Percentiles rank a stretch among this genome's conserved stretches.
Conservation (phyloP, 2,329 filamentous ascomycete genomes). For the Talaromyces islandicus region DNA sequence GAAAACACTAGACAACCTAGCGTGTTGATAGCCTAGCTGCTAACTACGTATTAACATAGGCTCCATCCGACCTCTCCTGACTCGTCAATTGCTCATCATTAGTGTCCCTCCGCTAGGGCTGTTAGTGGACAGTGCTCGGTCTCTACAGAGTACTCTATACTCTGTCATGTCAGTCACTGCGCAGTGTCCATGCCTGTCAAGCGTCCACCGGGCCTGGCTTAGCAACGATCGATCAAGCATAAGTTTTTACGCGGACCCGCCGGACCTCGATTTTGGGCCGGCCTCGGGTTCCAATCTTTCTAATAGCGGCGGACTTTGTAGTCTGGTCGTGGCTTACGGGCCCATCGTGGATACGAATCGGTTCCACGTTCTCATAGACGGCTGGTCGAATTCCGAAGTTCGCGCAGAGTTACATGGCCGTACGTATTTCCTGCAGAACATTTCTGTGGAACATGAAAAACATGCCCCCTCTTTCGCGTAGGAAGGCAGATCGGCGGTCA, state of each 20-base stretch:
- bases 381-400: background rate
- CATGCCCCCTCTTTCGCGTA: background rate
- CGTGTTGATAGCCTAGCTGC: background rate
- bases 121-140: background rate
- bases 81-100: background rate
- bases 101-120: background rate
- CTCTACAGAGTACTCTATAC: background rate
- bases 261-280: background rate
- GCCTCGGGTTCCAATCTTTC: background rate
- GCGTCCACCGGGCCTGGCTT: background rate
- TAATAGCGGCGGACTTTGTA: too few species aligned
- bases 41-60: background rate
- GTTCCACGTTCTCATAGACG: background rate
- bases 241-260: background rate
- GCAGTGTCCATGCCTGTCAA: background rate
- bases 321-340: too few species aligned
- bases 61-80: background rate
- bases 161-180: too few species aligned
- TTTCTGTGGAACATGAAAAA: constrained; percentile 1
- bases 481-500: background rate
- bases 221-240: background rate
- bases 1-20: background rate
- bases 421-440: background rate
- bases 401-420: background rate
- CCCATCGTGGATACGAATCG: background rate